Evolutionary conservation across 768 basidiomycete species (phyloP).

Genomic region (Chiua virens): DNA sequence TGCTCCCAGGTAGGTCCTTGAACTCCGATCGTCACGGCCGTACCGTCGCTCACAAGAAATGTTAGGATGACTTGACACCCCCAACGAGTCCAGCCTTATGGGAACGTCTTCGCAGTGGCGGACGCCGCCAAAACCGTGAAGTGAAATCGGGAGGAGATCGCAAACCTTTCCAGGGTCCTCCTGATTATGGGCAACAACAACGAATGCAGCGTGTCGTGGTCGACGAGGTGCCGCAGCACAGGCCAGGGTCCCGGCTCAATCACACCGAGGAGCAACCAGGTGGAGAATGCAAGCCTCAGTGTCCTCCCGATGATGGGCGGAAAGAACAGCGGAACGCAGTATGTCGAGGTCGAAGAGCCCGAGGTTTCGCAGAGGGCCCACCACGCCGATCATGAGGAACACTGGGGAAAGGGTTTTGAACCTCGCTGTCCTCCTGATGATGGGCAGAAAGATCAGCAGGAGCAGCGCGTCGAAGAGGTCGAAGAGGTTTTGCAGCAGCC

Average conservation of each 20-base stretch:
- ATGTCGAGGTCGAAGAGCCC: no score
- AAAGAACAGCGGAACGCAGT: no score
- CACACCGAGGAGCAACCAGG: constrained; percentile 13
- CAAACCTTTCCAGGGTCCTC: no score
- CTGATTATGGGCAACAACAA: no score
- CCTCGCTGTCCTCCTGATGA: not conserved
- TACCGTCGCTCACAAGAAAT: not conserved
- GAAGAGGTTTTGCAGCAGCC: constrained; percentile 20
- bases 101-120: constrained; percentile 48
- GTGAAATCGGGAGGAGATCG: no score
- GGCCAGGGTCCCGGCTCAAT: no score
- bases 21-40: not conserved
- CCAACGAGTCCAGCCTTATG: constrained; percentile 61
- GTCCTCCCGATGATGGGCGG: no score
- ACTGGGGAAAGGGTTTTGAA: constrained; percentile 21
- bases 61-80: constrained; percentile 69
- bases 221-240: no score
- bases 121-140: constrained; percentile 11
- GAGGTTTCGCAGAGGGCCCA: no score
- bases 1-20: constrained; percentile 52
- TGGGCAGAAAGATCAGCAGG: constrained; percentile 14
- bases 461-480: constrained; percentile 28
- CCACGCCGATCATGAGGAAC: constrained; percentile 7
- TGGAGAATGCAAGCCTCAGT: constrained; percentile 6
- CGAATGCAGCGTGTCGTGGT: no score